Percentiles rank a stretch among this genome's conserved stretches.
These are phyloP conservation scores for Rhodotorula sp. DNA, from an alignment of 1,284 basidiomycete genomes.

Conservation along the genomic window DNA sequence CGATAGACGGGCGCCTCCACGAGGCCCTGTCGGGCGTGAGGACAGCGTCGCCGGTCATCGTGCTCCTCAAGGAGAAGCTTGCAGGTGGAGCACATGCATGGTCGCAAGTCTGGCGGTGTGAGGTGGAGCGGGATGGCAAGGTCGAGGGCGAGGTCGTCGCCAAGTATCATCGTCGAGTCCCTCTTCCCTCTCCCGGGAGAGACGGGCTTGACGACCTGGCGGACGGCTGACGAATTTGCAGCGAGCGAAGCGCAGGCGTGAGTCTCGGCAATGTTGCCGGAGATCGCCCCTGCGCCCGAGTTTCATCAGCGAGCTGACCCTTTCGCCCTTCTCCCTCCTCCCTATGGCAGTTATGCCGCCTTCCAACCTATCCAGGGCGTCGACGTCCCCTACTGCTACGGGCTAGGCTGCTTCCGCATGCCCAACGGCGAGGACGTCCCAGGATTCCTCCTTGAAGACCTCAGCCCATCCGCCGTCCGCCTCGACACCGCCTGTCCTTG, in stretches of 20 bases:
- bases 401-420: not conserved
- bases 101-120: not conserved
- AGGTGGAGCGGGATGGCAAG: not conserved
- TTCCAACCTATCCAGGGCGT: not conserved
- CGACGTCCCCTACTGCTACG: conserved; percentile 2
- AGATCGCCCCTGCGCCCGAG: no score
- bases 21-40: not conserved
- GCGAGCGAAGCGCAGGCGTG: not conserved
- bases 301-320: no score
- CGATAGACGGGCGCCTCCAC: not conserved
- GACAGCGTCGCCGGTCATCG: not conserved
- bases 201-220: not conserved
- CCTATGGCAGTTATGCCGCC: not conserved
- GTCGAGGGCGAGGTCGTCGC: not conserved
- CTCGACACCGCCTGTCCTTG: not conserved
- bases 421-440: not conserved
- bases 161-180: conserved; percentile 6
- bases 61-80: not conserved
- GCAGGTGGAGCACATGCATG: not conserved
- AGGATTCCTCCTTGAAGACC: not conserved
- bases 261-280: not conserved
- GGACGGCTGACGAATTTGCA: not conserved
- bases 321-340: not conserved
- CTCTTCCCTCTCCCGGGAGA: not conserved
- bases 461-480: not conserved